Evolutionary conservation across 1,284 basidiomycete genomes (phyloP), one percentile per base, ranked within the genome.

Genomic region (Marasmius tenuissimus): DNA sequence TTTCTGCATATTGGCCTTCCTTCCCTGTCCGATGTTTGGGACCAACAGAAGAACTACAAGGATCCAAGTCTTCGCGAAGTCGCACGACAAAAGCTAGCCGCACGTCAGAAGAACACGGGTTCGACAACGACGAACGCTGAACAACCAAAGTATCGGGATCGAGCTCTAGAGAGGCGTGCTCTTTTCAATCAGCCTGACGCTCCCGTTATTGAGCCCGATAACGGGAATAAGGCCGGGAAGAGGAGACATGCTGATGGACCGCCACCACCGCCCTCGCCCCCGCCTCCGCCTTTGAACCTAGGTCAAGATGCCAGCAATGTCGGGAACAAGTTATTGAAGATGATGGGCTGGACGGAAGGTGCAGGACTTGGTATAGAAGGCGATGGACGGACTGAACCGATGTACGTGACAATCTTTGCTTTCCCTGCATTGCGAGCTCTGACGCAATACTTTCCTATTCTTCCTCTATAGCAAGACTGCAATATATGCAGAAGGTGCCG

Each of bases 281-380:
- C 88, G 7, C 82, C 86, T 18, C 79, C 84, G 2, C 80, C 83
- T 2, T 65, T 87, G 8, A 85, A 87, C 62, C 91, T 87, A 1
- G 92, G 85, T 2, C 78, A 91, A 70, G 94, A 97, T 68, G 84
- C 87, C 57, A 86, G 71, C 50, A 96, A 97, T 67, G 85, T 94
- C 9, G 95, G 95, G 11, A 96, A 96, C 72, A 94, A 94, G 73
- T 72, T 97, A 61, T 74, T 97, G 66, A 93, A 94, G 73, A 94
- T 96, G 85, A 97, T 97, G 95, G 95, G 96, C 0, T 97, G 95
- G 95, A 91, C 84, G 63, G 88, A 92, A 69, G 95, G 95, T 3
- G 88, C 84, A n/a, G 95, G 95, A 0, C 76, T 97, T 47, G 95
- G 95, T 0, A 82, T 84, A 6, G 83, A 81, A 59, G 92, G 89